phyloP scores from a whole-genome alignment of 2,329 filamentous ascomycete species.

The Beauveria pseudobassiana region DNA sequence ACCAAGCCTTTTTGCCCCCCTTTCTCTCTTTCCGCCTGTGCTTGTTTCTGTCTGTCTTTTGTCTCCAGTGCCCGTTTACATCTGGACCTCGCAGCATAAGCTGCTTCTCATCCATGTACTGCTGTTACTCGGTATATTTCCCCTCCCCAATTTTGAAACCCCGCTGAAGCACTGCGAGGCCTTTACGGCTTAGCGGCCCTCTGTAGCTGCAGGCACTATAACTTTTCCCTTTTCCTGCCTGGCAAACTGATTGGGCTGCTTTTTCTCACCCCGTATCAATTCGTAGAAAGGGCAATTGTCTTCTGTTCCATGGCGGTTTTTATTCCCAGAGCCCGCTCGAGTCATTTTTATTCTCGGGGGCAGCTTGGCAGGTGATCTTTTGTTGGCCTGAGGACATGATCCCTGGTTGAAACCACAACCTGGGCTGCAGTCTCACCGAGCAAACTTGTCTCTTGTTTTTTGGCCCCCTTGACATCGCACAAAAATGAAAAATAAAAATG shows the following conservation, averaged over 20 bases:
- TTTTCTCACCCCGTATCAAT: neutral
- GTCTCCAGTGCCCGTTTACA: neutral
- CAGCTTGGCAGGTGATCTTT: no score
- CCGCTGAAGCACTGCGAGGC: neutral
- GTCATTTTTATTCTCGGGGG: no score
- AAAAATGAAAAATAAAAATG: no score
- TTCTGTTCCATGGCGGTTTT: no score
- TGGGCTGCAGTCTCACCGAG: neutral
- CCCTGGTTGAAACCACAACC: neutral
- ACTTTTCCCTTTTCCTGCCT: neutral
- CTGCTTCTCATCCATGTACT: neutral
- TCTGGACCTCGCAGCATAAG: neutral
- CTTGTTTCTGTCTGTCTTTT: neutral
- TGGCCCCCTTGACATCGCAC: no score
- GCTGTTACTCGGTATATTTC: neutral
- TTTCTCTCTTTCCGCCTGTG: neutral
- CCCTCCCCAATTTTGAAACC: neutral
- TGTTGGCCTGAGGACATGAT: neutral
- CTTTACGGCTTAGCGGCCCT: neutral
- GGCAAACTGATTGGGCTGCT: neutral
- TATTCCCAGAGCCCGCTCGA: no score
- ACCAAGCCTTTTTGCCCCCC: no score
- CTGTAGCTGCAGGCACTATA: conserved; percentile 10
- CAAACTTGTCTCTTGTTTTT: neutral
- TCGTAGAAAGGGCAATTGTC: neutral